Percentiles rank a stretch among this genome's conserved stretches.
Conservation (phyloP, 768 basidiomycete species). For the Mycena leptocephala region DNA sequence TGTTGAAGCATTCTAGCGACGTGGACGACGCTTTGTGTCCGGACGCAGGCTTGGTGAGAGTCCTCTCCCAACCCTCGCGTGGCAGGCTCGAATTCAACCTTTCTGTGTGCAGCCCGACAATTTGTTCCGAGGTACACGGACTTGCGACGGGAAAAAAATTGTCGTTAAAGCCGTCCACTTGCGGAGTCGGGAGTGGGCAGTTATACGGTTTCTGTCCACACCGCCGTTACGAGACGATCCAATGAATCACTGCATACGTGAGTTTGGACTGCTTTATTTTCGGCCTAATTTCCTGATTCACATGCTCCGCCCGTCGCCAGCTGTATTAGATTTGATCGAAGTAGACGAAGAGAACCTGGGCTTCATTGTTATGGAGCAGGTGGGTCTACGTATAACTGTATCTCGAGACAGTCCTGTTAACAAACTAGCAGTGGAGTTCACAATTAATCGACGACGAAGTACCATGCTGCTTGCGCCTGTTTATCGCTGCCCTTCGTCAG, state of each 20-base stretch:
- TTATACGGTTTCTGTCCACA: constrained; percentile 70
- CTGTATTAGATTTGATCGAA: constrained; percentile 77
- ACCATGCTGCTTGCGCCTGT: constrained; percentile 67
- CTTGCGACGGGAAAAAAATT: constrained; percentile 66
- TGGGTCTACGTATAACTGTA: background rate
- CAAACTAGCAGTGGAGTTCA: constrained; percentile 72
- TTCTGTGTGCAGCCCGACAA: constrained; percentile 71
- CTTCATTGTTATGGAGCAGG: constrained; percentile 82
- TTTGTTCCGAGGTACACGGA: constrained; percentile 77
- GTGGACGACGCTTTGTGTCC: constrained; percentile 78
- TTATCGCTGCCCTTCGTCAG: constrained; percentile 73
- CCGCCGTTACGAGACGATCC: constrained; percentile 69
- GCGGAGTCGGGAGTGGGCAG: constrained; percentile 74
- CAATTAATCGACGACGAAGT: constrained; percentile 66
- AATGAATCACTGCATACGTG: constrained; percentile 86
- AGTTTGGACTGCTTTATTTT: constrained; percentile 45
- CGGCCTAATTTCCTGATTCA: constrained; percentile 24
- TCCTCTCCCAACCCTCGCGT: background rate
- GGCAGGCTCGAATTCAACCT: background rate
- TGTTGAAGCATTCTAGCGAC: constrained; percentile 35
- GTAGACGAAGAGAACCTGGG: constrained; percentile 66
- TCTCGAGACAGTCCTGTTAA: background rate
- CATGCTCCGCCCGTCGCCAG: constrained; percentile 52
- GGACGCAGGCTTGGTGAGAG: constrained; percentile 79
- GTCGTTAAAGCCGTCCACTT: constrained; percentile 81